Evolutionary conservation across 257 asterid genomes (phyloP).

Genomic region (Echium plantagineum): DNA sequence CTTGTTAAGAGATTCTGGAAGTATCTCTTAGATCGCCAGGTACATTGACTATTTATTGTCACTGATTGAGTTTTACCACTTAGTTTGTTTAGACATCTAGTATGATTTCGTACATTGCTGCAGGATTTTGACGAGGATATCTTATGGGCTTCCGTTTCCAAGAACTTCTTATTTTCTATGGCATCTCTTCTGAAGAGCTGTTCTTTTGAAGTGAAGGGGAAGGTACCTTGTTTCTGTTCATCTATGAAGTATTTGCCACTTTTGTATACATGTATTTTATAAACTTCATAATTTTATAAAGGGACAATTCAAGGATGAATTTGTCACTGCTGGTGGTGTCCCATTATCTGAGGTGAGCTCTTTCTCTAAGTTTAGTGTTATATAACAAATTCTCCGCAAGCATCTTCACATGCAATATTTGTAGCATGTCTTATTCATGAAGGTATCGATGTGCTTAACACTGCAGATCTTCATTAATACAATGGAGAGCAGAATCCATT

Average conservation of each 20-base stretch:
- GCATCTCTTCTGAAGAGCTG: conserved; percentile 54
- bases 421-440: conserved; percentile 4
- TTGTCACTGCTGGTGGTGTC: conserved; percentile 95
- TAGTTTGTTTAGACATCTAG: conserved; percentile 4
- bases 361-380: conserved; percentile 9
- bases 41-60: conserved; percentile 17
- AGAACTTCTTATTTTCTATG: conserved; percentile 35
- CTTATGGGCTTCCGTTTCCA: conserved; percentile 80
- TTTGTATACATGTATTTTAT: conserved; percentile 5
- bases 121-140: conserved; percentile 58
- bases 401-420: background rate
- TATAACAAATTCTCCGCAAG: background rate
- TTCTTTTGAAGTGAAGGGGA: conserved; percentile 62
- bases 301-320: conserved; percentile 98
- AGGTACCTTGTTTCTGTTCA: conserved; percentile 35
- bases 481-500: conserved; percentile 68
- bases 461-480: conserved; percentile 59
- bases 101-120: conserved; percentile 11
- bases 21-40: conserved; percentile 71
- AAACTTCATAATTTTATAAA: conserved; percentile 12
- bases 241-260: background rate
- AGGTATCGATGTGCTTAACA: conserved; percentile 4
- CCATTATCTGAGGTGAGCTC: conserved; percentile 81
- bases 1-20: conserved; percentile 90
- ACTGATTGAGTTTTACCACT: conserved; percentile 11